A percentile compares a stretch with the other conserved stretches of the same genome.
These are phyloP conservation scores for Gomphus sp. DNA, from an alignment of 1,284 basidiomycete species.

Conservation along the genomic window DNA sequence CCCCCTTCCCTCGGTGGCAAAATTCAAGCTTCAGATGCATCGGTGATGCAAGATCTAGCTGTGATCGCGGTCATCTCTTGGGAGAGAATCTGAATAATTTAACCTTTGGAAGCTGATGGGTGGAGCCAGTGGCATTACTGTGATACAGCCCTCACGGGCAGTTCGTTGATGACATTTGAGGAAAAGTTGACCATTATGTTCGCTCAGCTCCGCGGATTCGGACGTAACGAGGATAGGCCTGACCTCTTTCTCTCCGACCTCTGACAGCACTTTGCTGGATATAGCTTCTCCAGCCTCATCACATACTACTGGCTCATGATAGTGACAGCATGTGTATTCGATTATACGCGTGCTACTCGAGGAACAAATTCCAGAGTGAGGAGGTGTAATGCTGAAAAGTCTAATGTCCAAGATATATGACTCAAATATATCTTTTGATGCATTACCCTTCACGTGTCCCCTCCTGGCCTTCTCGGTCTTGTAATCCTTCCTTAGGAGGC, in stretches of 20 bases:
- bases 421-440: background rate
- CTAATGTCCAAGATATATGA: background rate
- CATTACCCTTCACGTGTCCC: background rate
- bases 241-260: conserved; percentile 2
- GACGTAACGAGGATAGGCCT: background rate
- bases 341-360: background rate
- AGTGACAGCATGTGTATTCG: background rate
- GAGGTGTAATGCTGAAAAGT: background rate
- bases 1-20: background rate
- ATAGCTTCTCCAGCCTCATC: background rate
- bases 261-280: background rate
- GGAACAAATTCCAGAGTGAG: background rate
- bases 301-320: background rate
- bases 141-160: background rate
- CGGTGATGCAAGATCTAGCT: background rate
- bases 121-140: background rate
- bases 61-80: background rate
- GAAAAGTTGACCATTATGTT: too few species aligned
- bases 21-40: background rate
- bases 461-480: background rate
- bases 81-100: background rate
- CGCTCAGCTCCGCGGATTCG: background rate
- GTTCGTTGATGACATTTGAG: background rate
- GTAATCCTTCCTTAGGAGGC: background rate
- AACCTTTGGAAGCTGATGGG: background rate